phyloP scores from a whole-genome alignment of 2,329 filamentous ascomycete species.

The Hypoxylon sp. region DNA sequence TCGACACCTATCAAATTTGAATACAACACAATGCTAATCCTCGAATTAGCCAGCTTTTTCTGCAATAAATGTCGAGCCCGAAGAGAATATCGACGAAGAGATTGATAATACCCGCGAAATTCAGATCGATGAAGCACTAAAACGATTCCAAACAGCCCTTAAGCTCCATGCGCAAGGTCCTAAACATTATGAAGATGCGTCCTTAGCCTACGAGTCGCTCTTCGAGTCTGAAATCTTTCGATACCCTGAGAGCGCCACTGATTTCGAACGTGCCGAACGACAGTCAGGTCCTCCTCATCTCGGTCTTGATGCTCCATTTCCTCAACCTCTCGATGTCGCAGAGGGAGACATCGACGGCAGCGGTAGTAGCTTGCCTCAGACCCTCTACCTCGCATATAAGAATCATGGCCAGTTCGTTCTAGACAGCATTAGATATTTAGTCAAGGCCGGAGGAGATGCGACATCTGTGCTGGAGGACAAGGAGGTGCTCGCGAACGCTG shows the following conservation, averaged over 20 bases:
- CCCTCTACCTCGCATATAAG: slow-evolving; percentile 93
- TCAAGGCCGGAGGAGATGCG: slow-evolving; percentile 53
- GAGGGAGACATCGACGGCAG: slow-evolving; percentile 78
- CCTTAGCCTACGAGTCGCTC: slow-evolving; percentile 84
- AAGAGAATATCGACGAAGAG: slow-evolving; percentile 91
- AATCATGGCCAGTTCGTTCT: slow-evolving; percentile 93
- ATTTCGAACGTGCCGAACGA: slow-evolving; percentile 80
- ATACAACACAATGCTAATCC: slow-evolving; percentile 4
- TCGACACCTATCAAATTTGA: background rate
- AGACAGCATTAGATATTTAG: slow-evolving; percentile 76
- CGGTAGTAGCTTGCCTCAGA: slow-evolving; percentile 87
- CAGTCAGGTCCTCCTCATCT: slow-evolving; percentile 66
- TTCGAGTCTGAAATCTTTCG: slow-evolving; percentile 95
- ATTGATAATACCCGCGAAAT: slow-evolving; percentile 96
- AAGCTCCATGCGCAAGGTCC: slow-evolving; percentile 93
- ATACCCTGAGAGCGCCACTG: slow-evolving; percentile 88
- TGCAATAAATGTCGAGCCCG: slow-evolving; percentile 93
- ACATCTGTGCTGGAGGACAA: slow-evolving; percentile 57
- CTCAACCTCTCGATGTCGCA: slow-evolving; percentile 67
- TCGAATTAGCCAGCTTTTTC: slow-evolving; percentile 76
- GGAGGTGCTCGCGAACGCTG: slow-evolving; percentile 58
- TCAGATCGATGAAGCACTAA: slow-evolving; percentile 95
- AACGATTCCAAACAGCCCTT: slow-evolving; percentile 91
- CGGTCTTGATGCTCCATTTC: slow-evolving; percentile 63
- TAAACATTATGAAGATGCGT: slow-evolving; percentile 80